Base-by-base conservation (phyloP, 2,329 filamentous ascomycete species). In the Colletotrichum eremochloae region DNA sequence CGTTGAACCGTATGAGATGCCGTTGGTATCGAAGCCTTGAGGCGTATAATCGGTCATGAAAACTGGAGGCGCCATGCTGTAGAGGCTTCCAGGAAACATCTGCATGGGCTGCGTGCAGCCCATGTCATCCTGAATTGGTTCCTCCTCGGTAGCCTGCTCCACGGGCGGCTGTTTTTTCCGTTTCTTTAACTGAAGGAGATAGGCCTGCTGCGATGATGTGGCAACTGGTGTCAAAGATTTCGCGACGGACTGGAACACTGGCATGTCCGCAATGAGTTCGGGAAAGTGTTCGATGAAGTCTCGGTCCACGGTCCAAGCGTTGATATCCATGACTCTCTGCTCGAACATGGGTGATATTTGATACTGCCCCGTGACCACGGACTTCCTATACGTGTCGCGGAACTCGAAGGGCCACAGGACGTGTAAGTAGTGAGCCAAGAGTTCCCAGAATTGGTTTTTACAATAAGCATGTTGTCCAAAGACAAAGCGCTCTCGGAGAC, bases 201-300 rank as follows among this genome's bases (percentile, higher is more conserved):
- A 72, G n/a, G 66, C 70, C n/a, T 70, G 66, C 29, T 56, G 70
- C 0, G 66, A 48, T 11, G 61, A 57, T 4, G 60, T 44, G 18
- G 44, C 31, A 7, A 55, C 60, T 3, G 70, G 61, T 14, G 55
- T 50, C 11, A 70, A 29, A 7, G 66, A 48, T 29, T 61, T 66
- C 4, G 53, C 44, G 31, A 72, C 12, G 40, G 70, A 70, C n/a
- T 65, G 66, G 53, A 65, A 70, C 6, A 29, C 24, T 2, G 78
- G 78, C 0, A 80, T 80, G 36, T 89, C 78, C 6, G 73, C 75
- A 3, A 52, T 73, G 15, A 80, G 71, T 42, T 80, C 78, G 1
- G 78, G 78, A 2, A 77, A 80, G 4, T 72, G 73, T 0, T 55
- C 36, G 33, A 80, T 79, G 53, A 80, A 76, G 20, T 80, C 78